Conservation (phyloP, 805 yeast genomes). For the Deakozyma indianensis region DNA sequence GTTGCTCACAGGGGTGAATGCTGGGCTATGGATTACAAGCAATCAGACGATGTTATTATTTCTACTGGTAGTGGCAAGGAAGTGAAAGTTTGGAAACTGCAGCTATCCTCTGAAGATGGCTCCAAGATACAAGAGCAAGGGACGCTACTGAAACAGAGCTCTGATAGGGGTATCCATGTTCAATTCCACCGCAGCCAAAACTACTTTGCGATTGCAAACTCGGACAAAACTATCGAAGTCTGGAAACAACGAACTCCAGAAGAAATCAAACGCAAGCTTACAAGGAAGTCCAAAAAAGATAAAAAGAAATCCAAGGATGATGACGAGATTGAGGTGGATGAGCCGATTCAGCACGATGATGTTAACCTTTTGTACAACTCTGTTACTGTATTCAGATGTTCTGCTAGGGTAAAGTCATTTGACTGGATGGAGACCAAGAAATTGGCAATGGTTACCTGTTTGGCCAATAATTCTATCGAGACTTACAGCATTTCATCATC, state of each 20-base stretch:
- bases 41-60: constrained; percentile 27
- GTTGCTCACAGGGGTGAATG: constrained; percentile 89
- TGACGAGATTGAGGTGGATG: constrained; percentile 33
- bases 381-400: constrained; percentile 31
- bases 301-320: constrained; percentile 34
- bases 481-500: constrained; percentile 34
- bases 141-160: constrained; percentile 33
- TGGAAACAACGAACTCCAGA: constrained; percentile 63
- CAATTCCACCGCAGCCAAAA: constrained; percentile 32
- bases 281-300: constrained; percentile 65
- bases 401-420: constrained; percentile 11
- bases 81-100: constrained; percentile 69
- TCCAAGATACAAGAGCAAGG: constrained; percentile 47
- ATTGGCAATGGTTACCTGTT: constrained; percentile 47
- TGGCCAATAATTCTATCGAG: constrained; percentile 65
- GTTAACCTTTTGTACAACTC: constrained; percentile 44
- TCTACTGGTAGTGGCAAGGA: constrained; percentile 76
- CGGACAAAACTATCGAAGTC: constrained; percentile 67
- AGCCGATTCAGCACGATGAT: constrained; percentile 13
- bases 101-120: constrained; percentile 38
- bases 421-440: constrained; percentile 27
- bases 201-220: constrained; percentile 52
- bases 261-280: constrained; percentile 65
- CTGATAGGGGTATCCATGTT: constrained; percentile 50
- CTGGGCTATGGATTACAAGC: constrained; percentile 48